Base-by-base conservation (phyloP, 2,329 filamentous ascomycete species). In the Aspergillus ustus region DNA sequence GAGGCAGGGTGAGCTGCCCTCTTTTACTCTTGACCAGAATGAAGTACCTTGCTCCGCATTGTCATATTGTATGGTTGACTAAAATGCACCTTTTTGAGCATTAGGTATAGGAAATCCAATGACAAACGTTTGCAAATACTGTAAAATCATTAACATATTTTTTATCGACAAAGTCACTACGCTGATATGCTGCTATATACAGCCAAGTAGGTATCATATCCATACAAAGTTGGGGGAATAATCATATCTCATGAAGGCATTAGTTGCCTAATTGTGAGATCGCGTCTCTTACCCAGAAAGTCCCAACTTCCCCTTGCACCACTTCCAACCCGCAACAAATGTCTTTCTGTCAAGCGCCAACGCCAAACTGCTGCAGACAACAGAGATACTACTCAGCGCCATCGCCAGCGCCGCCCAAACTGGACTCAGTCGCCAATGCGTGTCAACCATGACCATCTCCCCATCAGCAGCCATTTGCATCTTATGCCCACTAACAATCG, bases 331-430 rank as follows among this genome's bases (percentile, higher is more conserved):
- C 45, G 55, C 69, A 57, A 55, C 66, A 7, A 74, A 52, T 34
- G 55, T 66, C 46, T 63, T 68, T 54, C 66, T 66, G 49, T 77
- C 75, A 64, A 80, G 83, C 73, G 89, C 85, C 79, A 97, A 77
- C 53, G 88, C 83, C 70, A 97, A 77, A 79, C 91, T 94, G 74
- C 92, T 96, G 72, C 87, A 79, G 54, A 97, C 90, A 50, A 98
- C 93, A 71, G 91, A 95, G 67, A 97, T 89, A 75, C 91, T 94
- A 77, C 93, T 97, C 75, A 93, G 77, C 28, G 94, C 94, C 94
- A 97, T 98, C 1, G 93, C 93, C 73, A 97, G 78, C 67, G 89
- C 90, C 5, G 93, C 94, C 93, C 93, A 97, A 6, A 83, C 81
- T 1, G 82, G 82, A 65, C 79, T 80, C 8, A 84, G 62, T 37